These are phyloP conservation scores for Ceratorhiza oryzae-sativae DNA, from an alignment of 1,284 basidiomycete species.

Conservation along the genomic window DNA sequence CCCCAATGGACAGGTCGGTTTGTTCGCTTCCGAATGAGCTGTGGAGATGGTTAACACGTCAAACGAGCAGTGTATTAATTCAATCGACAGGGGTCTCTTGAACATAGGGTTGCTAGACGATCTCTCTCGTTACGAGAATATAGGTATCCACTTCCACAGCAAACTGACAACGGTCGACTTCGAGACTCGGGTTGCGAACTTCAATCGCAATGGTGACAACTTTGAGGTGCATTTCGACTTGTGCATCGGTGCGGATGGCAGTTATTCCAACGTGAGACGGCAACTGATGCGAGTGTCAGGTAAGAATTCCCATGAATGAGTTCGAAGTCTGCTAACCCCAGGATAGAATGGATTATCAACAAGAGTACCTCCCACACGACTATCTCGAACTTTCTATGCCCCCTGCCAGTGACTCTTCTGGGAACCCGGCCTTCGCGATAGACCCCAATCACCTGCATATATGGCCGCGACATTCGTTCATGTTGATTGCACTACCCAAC, in stretches of 20 bases:
- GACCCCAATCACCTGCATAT: constrained; percentile 98
- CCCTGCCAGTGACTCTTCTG: constrained; percentile 68
- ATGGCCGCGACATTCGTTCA: constrained; percentile 98
- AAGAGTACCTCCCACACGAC: constrained; percentile 93
- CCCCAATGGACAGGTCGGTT: constrained; percentile 78
- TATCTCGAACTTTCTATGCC: constrained; percentile 98
- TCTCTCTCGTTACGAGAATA: constrained; percentile 65
- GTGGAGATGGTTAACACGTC: constrained; percentile 1
- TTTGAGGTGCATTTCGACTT: constrained; percentile 72
- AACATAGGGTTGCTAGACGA: constrained; percentile 85
- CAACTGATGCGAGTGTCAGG: constrained; percentile 93
- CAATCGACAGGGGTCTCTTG: constrained; percentile 86
- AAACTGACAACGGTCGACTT: constrained; percentile 79
- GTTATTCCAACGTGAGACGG: constrained; percentile 81
- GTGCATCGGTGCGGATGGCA: constrained; percentile 89
- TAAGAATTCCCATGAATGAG: constrained; percentile 55
- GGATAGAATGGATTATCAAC: constrained; percentile 88
- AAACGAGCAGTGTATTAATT: constrained; percentile 80
- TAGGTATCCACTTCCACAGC: constrained; percentile 79
- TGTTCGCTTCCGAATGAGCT: constrained; percentile 24
- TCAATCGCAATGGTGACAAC: constrained; percentile 57
- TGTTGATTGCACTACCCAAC: constrained; percentile 98
- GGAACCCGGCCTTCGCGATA: constrained; percentile 75
- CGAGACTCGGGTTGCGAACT: constrained; percentile 60
- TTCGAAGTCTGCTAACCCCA: constrained; percentile 46